Evolutionary conservation across 768 basidiomycete species (phyloP).

Genomic region (Tricholoma saponaceum): DNA sequence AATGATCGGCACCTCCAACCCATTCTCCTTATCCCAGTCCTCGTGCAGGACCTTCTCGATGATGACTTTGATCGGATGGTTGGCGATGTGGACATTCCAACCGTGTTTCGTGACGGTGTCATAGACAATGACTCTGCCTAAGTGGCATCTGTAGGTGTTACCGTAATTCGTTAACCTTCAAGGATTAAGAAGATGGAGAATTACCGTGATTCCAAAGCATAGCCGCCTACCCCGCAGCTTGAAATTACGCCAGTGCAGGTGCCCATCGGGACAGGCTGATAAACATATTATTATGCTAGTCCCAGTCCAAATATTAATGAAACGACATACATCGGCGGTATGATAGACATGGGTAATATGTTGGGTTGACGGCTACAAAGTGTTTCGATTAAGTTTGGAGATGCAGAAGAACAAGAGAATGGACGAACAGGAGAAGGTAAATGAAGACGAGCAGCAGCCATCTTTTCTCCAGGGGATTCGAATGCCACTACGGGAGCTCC

Average conservation of each 20-base stretch:
- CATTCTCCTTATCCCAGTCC: conserved; percentile 32
- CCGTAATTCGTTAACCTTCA: neutral
- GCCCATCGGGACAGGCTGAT: conserved; percentile 82
- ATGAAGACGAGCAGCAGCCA: conserved; percentile 75
- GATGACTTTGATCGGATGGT: conserved; percentile 66
- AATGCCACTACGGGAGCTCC: conserved; percentile 91
- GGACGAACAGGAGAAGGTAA: conserved; percentile 75
- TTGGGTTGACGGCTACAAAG: conserved; percentile 55
- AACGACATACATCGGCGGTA: conserved; percentile 65
- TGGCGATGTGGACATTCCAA: conserved; percentile 75
- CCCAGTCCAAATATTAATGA: neutral
- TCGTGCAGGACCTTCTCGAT: conserved; percentile 48
- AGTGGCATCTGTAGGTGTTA: conserved; percentile 60
- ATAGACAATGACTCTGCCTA: conserved; percentile 77
- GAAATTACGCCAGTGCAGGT: conserved; percentile 69
- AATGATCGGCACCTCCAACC: conserved; percentile 39
- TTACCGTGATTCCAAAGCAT: conserved; percentile 73
- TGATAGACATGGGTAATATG: conserved; percentile 89
- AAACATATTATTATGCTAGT: neutral
- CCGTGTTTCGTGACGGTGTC: conserved; percentile 80
- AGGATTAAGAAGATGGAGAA: conserved; percentile 5
- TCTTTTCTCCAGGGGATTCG: conserved; percentile 75
- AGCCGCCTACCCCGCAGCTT: conserved; percentile 55
- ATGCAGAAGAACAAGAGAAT: neutral
- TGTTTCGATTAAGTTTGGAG: neutral